Percentiles rank a stretch among this genome's conserved stretches.
Conservation (phyloP, 257 asterid species). For the Solanum chmielewskii region DNA sequence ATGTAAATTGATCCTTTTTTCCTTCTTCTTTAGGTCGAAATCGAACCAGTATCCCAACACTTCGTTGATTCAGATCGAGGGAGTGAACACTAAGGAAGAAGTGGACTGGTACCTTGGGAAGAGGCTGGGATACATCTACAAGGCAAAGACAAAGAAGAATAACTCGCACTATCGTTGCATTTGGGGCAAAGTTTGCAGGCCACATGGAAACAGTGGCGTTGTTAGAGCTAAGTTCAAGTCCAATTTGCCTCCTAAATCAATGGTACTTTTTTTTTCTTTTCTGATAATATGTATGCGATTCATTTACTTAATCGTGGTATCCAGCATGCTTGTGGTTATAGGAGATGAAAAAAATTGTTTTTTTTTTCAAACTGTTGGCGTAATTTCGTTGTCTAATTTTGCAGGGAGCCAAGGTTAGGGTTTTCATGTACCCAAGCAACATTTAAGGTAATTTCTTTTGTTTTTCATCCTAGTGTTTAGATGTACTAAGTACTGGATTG, state of each 20-base stretch:
- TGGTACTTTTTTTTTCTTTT: not conserved
- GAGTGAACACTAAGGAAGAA: conserved; percentile 62
- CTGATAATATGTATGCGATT: not conserved
- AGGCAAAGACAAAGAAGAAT: conserved; percentile 52
- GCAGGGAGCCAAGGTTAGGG: conserved; percentile 52
- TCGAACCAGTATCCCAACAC: conserved; percentile 69
- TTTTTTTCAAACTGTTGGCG: not conserved
- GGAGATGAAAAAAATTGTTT: not conserved
- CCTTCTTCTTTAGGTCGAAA: conserved; percentile 27
- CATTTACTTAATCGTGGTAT: not conserved
- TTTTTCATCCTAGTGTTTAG: not conserved
- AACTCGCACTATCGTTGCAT: conserved; percentile 54
- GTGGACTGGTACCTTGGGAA: conserved; percentile 69
- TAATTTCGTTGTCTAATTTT: not conserved
- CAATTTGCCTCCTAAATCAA: conserved; percentile 54
- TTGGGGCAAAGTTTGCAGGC: conserved; percentile 59
- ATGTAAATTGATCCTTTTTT: not conserved
- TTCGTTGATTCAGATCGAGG: conserved; percentile 56
- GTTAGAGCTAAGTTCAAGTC: conserved; percentile 67
- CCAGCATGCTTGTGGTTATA: not conserved
- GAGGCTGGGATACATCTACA: conserved; percentile 57
- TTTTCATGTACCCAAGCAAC: conserved; percentile 61
- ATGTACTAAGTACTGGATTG: not conserved
- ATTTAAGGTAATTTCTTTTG: conserved; percentile 21
- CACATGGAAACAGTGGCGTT: conserved; percentile 68